Conservation (phyloP, 1,284 basidiomycete genomes). For the Cryptococcus sp. region DNA sequence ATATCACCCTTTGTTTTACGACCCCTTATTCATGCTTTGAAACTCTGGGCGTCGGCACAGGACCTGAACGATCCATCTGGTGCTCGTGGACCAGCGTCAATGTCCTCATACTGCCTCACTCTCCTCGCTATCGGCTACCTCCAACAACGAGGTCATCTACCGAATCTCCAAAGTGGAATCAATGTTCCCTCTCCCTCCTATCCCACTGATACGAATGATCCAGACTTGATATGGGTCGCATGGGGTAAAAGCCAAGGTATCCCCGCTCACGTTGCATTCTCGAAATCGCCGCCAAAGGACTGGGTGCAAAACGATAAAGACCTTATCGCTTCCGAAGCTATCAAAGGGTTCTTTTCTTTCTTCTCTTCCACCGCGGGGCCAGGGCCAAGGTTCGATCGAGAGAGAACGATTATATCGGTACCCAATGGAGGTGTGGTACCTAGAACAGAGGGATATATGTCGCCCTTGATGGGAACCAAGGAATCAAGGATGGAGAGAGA, state of each 20-base stretch:
- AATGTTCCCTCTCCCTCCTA: slow-evolving; percentile 6
- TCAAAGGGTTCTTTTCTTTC: slow-evolving; percentile 37
- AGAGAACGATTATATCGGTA: slow-evolving; percentile 25
- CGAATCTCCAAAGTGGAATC: slow-evolving; percentile 40
- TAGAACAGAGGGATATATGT: slow-evolving; percentile 1
- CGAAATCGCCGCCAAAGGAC: slow-evolving; percentile 10
- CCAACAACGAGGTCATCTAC: slow-evolving; percentile 34
- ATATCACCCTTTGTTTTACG: slow-evolving; percentile 43
- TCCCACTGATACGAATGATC: slow-evolving; percentile 12
- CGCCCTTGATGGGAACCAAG: too few relatives aligned
- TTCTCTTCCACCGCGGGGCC: slow-evolving; percentile 12
- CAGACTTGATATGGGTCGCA: slow-evolving; percentile 34
- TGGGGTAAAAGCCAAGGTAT: slow-evolving; percentile 36
- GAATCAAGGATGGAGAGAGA: slow-evolving; percentile 13
- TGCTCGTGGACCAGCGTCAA: slow-evolving; percentile 27
- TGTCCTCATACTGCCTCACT: slow-evolving; percentile 47
- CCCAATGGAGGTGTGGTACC: slow-evolving; percentile 30
- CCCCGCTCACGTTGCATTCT: slow-evolving; percentile 30
- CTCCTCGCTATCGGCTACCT: slow-evolving; percentile 48
- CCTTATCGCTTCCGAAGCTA: slow-evolving; percentile 30
- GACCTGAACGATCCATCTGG: slow-evolving; percentile 44
- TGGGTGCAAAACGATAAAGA: slow-evolving; percentile 17
- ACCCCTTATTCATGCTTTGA: slow-evolving; percentile 45
- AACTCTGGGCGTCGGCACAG: slow-evolving; percentile 41
- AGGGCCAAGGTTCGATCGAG: background rate